Percentiles rank a stretch among this genome's conserved stretches.
Conservation (phyloP, 306 rosid genomes). For the Abrus precatorius region DNA sequence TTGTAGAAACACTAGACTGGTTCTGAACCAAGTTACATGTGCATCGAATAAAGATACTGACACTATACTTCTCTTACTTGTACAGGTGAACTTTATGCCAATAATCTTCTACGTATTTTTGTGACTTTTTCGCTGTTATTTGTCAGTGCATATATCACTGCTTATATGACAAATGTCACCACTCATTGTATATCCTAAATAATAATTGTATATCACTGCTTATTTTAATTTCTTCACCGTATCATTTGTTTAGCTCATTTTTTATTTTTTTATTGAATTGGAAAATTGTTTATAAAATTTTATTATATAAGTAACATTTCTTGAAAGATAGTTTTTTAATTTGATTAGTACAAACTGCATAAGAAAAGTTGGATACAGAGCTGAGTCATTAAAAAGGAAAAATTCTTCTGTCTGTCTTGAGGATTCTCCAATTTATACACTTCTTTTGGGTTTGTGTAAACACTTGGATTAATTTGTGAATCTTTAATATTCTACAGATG, state of each 20-base stretch:
- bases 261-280: too few relatives aligned
- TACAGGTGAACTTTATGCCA: conserved; percentile 24
- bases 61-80: conserved; percentile 17
- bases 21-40: conserved; percentile 12
- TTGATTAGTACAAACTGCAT: not conserved
- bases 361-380: not conserved
- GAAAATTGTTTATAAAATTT: too few relatives aligned
- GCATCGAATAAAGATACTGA: conserved; percentile 36
- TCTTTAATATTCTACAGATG: not conserved
- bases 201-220: too few relatives aligned
- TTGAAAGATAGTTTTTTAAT: not conserved
- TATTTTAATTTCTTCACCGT: too few relatives aligned
- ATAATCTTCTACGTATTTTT: conserved; percentile 17
- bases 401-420: not conserved
- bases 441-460: not conserved
- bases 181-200: not conserved
- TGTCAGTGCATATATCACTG: conserved; percentile 23
- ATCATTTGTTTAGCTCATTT: too few relatives aligned
- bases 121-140: conserved; percentile 9
- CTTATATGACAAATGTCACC: conserved; percentile 4
- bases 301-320: too few relatives aligned
- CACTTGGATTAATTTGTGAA: not conserved
- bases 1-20: too few relatives aligned
- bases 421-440: not conserved
- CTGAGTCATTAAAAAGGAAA: not conserved